Conservation (phyloP, 2,329 filamentous ascomycete species). For the Pestalotiopsis fici region DNA sequence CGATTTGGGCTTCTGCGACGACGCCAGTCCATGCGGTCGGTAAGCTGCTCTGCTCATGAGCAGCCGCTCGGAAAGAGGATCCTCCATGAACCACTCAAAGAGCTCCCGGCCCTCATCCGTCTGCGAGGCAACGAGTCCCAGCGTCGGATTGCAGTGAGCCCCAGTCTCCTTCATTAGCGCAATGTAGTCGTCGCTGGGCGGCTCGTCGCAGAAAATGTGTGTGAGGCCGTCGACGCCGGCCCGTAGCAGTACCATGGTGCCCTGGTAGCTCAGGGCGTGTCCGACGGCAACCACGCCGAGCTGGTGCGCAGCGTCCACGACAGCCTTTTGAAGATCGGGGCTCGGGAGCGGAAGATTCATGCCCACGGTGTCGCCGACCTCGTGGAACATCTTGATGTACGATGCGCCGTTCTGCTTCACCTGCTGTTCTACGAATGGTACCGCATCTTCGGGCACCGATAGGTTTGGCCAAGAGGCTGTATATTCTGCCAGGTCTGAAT, state of each 20-base stretch:
- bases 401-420: slow-evolving; percentile 36
- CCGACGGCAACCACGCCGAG: slow-evolving; percentile 25
- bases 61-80: not conserved
- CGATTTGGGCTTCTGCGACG: not conserved
- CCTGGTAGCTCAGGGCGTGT: slow-evolving; percentile 25
- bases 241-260: slow-evolving; percentile 26
- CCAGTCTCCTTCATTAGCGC: slow-evolving; percentile 2
- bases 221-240: slow-evolving; percentile 29
- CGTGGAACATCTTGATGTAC: slow-evolving; percentile 55
- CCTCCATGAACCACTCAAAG: not conserved
- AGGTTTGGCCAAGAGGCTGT: not conserved
- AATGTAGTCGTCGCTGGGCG: slow-evolving; percentile 21
- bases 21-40: not conserved
- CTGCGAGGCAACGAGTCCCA: slow-evolving; percentile 9
- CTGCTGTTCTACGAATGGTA: not conserved
- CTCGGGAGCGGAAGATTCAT: slow-evolving; percentile 37
- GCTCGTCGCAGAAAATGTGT: slow-evolving; percentile 30
- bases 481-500: not conserved
- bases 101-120: not conserved
- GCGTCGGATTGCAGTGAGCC: not conserved
- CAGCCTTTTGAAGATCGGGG: slow-evolving; percentile 42
- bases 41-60: not conserved
- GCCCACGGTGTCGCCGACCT: slow-evolving; percentile 42
- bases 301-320: slow-evolving; percentile 37
- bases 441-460: not conserved